phyloP scores from a whole-genome alignment of 805 yeast species.

The Isabelozyma pseudorhagii region DNA sequence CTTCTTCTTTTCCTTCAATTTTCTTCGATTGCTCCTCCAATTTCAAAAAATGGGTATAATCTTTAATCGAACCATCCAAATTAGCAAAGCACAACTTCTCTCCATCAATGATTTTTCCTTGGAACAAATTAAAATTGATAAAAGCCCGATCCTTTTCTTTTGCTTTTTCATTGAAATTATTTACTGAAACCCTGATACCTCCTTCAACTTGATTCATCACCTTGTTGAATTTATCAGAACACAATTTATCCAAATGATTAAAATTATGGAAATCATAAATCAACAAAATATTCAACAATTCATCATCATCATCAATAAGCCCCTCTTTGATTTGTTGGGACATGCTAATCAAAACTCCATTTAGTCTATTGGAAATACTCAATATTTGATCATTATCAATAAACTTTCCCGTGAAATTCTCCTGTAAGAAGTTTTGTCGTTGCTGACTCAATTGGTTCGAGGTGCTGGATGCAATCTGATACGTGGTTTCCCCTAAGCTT shows the following conservation, averaged over 20 bases:
- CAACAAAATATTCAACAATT: slow-evolving; percentile 39
- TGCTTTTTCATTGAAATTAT: slow-evolving; percentile 35
- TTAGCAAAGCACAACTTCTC: slow-evolving; percentile 87
- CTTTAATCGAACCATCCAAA: slow-evolving; percentile 68
- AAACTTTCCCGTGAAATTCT: slow-evolving; percentile 9
- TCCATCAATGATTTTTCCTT: slow-evolving; percentile 78
- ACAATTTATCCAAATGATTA: slow-evolving; percentile 42
- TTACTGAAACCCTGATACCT: slow-evolving; percentile 60
- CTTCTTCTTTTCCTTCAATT: slow-evolving; percentile 15
- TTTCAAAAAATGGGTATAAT: slow-evolving; percentile 27
- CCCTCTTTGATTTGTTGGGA: slow-evolving; percentile 48
- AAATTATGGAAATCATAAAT: slow-evolving; percentile 66
- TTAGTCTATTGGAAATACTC: slow-evolving; percentile 26
- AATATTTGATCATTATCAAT: slow-evolving; percentile 21
- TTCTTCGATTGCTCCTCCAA: slow-evolving; percentile 20
- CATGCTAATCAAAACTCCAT: slow-evolving; percentile 31
- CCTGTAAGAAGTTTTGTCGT: slow-evolving; percentile 32
- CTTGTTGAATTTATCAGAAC: slow-evolving; percentile 52
- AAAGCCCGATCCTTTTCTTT: slow-evolving; percentile 10
- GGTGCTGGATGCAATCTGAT: slow-evolving; percentile 46
- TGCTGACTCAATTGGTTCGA: slow-evolving; percentile 39
- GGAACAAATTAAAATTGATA: slow-evolving; percentile 63
- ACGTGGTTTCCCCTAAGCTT: slow-evolving; percentile 47
- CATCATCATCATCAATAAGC: slow-evolving; percentile 53
- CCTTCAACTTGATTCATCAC: slow-evolving; percentile 79